phyloP scores from a whole-genome alignment of 345 rosid genomes.

The Eucalyptus curtisii region DNA sequence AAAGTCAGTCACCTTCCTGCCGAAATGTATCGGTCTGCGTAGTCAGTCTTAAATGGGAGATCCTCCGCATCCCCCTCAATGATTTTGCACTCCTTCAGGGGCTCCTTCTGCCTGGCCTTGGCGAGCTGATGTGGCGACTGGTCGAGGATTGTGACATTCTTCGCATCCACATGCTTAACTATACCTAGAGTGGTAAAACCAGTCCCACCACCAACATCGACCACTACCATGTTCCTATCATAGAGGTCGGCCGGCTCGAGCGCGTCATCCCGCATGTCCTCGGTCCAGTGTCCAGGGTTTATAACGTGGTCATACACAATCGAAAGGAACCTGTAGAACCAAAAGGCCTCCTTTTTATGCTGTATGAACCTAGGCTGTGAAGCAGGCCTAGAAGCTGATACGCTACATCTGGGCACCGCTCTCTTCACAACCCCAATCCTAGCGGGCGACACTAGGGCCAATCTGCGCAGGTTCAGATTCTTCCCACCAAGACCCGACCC shows the following conservation, averaged over 20 bases:
- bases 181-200: slow-evolving; percentile 97
- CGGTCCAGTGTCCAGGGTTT: slow-evolving; percentile 95
- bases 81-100: slow-evolving; percentile 90
- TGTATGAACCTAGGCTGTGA: slow-evolving; percentile 95
- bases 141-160: slow-evolving; percentile 92
- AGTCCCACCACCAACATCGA: slow-evolving; percentile 98
- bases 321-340: slow-evolving; percentile 95
- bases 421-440: slow-evolving; percentile 2
- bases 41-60: slow-evolving; percentile 78
- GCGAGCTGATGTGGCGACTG: slow-evolving; percentile 99
- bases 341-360: slow-evolving; percentile 96
- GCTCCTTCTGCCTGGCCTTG: slow-evolving; percentile 88
- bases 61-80: slow-evolving; percentile 97
- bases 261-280: slow-evolving; percentile 97
- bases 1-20: slow-evolving; percentile 67
- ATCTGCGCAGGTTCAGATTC: slow-evolving; percentile 11
- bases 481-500: slow-evolving; percentile 36
- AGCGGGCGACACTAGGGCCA: slow-evolving; percentile 5
- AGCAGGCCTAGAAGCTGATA: slow-evolving; percentile 76
- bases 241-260: slow-evolving; percentile 92
- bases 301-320: slow-evolving; percentile 88
- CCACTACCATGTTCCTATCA: slow-evolving; percentile 64
- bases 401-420: slow-evolving; percentile 41
- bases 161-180: slow-evolving; percentile 89
- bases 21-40: slow-evolving; percentile 91